These are phyloP conservation scores for Nicotiana undulata DNA, from an alignment of 257 asterid species.

Conservation along the genomic window DNA sequence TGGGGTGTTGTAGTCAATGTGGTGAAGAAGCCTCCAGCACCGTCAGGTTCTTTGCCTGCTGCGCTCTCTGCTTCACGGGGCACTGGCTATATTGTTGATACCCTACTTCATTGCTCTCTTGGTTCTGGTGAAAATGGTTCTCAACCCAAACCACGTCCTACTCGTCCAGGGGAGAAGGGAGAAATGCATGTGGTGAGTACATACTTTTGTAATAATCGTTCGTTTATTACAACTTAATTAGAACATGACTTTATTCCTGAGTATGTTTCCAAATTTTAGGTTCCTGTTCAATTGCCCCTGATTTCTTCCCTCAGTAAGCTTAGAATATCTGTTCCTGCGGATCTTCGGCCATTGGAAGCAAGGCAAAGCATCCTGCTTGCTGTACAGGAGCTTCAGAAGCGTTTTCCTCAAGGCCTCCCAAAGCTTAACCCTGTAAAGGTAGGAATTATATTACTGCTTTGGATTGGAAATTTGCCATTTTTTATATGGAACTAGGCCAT, in stretches of 20 bases:
- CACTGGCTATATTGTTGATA: constrained; percentile 74
- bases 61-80: constrained; percentile 80
- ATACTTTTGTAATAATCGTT: constrained; percentile 1
- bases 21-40: constrained; percentile 58
- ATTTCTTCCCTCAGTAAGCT: constrained; percentile 85
- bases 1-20: constrained; percentile 98
- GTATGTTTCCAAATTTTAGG: constrained; percentile 34
- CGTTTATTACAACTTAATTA: background rate
- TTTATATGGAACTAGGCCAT: background rate
- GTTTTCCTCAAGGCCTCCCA: constrained; percentile 87
- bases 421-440: constrained; percentile 92
- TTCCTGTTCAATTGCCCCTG: constrained; percentile 90
- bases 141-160: constrained; percentile 87
- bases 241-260: background rate
- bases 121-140: constrained; percentile 63
- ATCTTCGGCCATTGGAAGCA: constrained; percentile 87
- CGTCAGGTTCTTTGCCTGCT: constrained; percentile 81
- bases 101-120: constrained; percentile 81
- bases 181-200: constrained; percentile 93
- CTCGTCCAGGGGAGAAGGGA: constrained; percentile 86
- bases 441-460: constrained; percentile 6
- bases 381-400: constrained; percentile 78
- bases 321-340: constrained; percentile 74
- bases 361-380: constrained; percentile 82
- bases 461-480: background rate